Conservation (phyloP, 306 rosid species). For the Hippophae gyantsensis region DNA sequence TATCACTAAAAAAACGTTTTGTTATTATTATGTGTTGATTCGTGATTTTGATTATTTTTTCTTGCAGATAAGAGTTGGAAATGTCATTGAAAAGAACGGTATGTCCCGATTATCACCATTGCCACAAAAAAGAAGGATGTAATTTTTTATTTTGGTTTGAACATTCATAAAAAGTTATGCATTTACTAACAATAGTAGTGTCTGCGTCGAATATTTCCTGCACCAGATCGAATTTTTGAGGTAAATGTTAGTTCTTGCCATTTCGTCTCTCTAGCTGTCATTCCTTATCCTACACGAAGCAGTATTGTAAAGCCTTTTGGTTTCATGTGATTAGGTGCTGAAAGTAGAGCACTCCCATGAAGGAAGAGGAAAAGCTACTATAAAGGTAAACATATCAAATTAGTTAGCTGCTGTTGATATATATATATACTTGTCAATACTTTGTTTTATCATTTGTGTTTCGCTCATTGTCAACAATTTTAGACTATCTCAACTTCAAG, state of each 20-base stretch:
- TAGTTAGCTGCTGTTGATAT: not conserved
- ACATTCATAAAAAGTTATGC: not conserved
- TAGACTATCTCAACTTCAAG: no score
- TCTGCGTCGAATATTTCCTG: conserved; percentile 16
- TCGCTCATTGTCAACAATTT: not conserved
- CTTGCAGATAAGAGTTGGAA: conserved; percentile 69
- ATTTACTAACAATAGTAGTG: conserved; percentile 14
- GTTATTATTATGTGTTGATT: not conserved
- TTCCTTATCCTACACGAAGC: not conserved
- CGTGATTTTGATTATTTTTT: conserved; percentile 6
- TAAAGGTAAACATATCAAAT: conserved; percentile 49
- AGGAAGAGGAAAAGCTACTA: conserved; percentile 96
- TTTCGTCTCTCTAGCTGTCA: not conserved
- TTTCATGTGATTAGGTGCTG: conserved; percentile 43
- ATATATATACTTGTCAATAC: no score
- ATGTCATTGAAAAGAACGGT: conserved; percentile 75
- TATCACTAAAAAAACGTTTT: not conserved
- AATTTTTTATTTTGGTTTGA: conserved; percentile 1
- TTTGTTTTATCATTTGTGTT: not conserved
- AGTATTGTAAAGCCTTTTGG: not conserved
- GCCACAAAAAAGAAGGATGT: not conserved
- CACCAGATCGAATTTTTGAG: conserved; percentile 73
- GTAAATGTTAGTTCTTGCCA: conserved; percentile 20
- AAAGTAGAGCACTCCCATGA: conserved; percentile 89
- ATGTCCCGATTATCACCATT: not conserved